phyloP scores from a whole-genome alignment of 805 yeast species.

The Barnettozyma botsteinii region DNA sequence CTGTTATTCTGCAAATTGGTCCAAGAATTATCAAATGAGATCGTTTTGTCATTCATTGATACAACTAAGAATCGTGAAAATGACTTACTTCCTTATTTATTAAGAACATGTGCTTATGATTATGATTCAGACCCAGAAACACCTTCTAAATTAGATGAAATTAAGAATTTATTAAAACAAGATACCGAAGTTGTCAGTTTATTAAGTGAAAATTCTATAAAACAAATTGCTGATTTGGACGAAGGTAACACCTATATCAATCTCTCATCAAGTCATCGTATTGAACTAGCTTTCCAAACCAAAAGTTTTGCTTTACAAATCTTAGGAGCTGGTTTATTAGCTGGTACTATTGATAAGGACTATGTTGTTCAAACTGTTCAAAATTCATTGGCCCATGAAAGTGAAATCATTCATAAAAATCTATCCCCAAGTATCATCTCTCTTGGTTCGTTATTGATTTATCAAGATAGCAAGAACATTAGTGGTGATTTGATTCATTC shows the following conservation, averaged over 20 bases:
- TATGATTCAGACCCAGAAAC: constrained; percentile 25
- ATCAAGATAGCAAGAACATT: constrained; percentile 28
- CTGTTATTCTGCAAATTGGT: constrained; percentile 28
- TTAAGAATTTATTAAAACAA: constrained; percentile 17
- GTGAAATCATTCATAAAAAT: constrained; percentile 46
- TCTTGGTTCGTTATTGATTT: constrained; percentile 50
- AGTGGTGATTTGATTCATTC: constrained; percentile 31
- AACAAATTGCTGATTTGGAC: constrained; percentile 35
- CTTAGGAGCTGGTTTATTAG: constrained; percentile 49
- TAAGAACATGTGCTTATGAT: constrained; percentile 26
- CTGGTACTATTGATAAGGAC: constrained; percentile 40
- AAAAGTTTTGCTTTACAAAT: constrained; percentile 54
- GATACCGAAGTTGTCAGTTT: constrained; percentile 10
- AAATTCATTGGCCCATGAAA: constrained; percentile 45
- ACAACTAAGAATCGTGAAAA: not conserved
- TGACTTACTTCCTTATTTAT: constrained; percentile 15
- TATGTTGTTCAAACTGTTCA: constrained; percentile 42
- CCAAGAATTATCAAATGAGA: constrained; percentile 16
- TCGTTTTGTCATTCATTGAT: constrained; percentile 9
- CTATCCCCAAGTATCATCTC: constrained; percentile 48
- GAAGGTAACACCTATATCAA: constrained; percentile 53
- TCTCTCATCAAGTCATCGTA: constrained; percentile 42
- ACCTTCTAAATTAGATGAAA: constrained; percentile 14
- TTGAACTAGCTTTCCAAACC: constrained; percentile 46
- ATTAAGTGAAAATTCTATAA: constrained; percentile 17